Base-by-base conservation (phyloP, 495 filamentous ascomycete species). In the Aspergillus carlsbadensis region DNA sequence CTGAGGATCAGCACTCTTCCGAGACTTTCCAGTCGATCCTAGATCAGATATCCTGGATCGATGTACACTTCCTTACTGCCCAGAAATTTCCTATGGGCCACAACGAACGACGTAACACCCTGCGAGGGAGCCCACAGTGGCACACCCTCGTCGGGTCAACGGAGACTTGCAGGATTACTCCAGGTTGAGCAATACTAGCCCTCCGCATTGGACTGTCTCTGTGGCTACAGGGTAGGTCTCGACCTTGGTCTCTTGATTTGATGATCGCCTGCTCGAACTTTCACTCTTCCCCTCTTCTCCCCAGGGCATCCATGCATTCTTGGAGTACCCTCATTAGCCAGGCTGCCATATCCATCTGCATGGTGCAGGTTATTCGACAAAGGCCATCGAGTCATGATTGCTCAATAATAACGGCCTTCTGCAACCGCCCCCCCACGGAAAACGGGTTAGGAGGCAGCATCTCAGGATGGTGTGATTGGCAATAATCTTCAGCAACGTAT, bases 221-320 rank as follows among this genome's bases (percentile, higher is more conserved):
- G 14, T 29, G 26, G 6, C 6, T 17, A 15, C 11, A 18, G 39
- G n/a, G 35, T 6, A 41, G n/a, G n/a, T 17, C 39, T 41, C 6
- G 6, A 20, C 17, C 14, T 3, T 41, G 6, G n/a, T 17, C 39
- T 41, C 39, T 18, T 41, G 15, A 14, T 41, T 41, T n/a, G 39
- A 54, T 55, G 41, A 21, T 55, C 33, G 22, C 18, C 6, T 33
- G 20, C 35, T 18, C 5, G n/a, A 17, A 41, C 4, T 18, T 29
- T 11, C 17, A 6, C 36, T 21, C 49, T 7, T 15, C 2, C 51
- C 34, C 36, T 41, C 39, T 15, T 44, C 39, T 43, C 11, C 22
- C 22, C 22, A 48, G 35, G 53, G 53, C 52, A 54, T 45, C 21
- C 54, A 42, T 56, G 44, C 54, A 56, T 56, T 44, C 22, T 35